Conservation (phyloP, 2,329 filamentous ascomycete genomes). For the Neurospora sp. region DNA sequence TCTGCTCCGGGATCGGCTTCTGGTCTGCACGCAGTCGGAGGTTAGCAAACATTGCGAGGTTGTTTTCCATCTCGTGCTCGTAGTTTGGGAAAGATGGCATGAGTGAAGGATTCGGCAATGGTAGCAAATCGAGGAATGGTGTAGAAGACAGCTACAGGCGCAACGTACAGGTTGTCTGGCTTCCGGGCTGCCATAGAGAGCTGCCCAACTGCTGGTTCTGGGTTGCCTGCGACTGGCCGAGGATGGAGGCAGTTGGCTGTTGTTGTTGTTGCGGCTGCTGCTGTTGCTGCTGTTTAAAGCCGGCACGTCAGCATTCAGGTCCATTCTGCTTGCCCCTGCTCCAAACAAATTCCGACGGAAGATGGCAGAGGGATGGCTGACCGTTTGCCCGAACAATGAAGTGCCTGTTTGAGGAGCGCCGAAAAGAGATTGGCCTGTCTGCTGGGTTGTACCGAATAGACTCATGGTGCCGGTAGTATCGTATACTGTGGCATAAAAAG, state of each 20-base stretch:
- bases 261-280: constrained; percentile 26
- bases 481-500: not conserved
- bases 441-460: not conserved
- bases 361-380: not conserved
- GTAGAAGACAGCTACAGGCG: constrained; percentile 9
- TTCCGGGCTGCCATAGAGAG: constrained; percentile 44
- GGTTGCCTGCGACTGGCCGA: constrained; percentile 17
- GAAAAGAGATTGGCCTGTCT: not conserved
- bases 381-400: not conserved
- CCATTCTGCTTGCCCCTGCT: not conserved
- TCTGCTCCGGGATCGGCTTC: constrained; percentile 66
- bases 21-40: constrained; percentile 38
- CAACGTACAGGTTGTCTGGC: constrained; percentile 35
- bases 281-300: constrained; percentile 21
- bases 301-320: not conserved
- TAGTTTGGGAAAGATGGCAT: not conserved
- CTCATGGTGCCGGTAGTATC: not conserved
- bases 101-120: not conserved
- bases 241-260: constrained; percentile 22
- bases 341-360: not conserved
- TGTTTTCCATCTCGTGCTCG: not conserved
- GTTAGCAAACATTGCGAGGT: constrained; percentile 7
- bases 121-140: not conserved
- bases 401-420: not conserved
- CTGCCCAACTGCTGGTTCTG: constrained; percentile 30